These are phyloP conservation scores for Chaetomium tenue DNA, from an alignment of 495 filamentous ascomycete genomes.

Conservation along the genomic window DNA sequence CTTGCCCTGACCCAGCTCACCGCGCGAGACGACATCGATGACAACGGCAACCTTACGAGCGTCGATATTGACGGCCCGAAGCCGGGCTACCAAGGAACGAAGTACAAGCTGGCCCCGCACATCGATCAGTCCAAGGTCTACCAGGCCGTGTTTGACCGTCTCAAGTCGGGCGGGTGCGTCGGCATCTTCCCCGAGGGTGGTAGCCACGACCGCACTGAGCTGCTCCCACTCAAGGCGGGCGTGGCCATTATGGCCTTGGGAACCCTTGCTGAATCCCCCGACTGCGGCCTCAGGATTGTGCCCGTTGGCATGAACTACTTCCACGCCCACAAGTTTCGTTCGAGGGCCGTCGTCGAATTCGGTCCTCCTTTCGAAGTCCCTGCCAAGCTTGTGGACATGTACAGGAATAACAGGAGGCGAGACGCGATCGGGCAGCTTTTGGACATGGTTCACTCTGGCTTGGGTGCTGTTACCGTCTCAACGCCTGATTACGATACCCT, in stretches of 20 bases:
- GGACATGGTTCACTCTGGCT: conserved; percentile 78
- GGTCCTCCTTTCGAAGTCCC: conserved; percentile 83
- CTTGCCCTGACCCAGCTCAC: conserved; percentile 75
- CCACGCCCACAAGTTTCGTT: conserved; percentile 98
- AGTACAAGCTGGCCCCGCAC: conserved; percentile 86
- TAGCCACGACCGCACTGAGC: conserved; percentile 90
- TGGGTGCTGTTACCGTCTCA: conserved; percentile 88
- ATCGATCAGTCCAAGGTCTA: conserved; percentile 94
- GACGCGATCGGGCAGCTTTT: conserved; percentile 79
- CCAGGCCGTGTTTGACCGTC: conserved; percentile 79
- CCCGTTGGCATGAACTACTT: conserved; percentile 99
- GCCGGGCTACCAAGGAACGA: conserved; percentile 69
- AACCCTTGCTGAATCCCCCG: conserved; percentile 79
- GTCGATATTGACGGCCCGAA: conserved; percentile 52
- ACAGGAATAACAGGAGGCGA: conserved; percentile 74
- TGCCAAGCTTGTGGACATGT: conserved; percentile 76
- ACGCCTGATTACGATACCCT: conserved; percentile 95
- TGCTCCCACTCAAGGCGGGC: conserved; percentile 94
- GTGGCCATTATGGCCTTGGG: conserved; percentile 98
- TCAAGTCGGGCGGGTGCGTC: conserved; percentile 81
- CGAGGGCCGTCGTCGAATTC: conserved; percentile 94
- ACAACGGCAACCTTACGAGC: conserved; percentile 51
- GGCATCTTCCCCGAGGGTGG: conserved; percentile 98
- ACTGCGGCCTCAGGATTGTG: conserved; percentile 95
- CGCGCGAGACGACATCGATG: conserved; percentile 65